Base-by-base conservation (phyloP, 306 rosid genomes). In the Ziziphus jujuba region DNA sequence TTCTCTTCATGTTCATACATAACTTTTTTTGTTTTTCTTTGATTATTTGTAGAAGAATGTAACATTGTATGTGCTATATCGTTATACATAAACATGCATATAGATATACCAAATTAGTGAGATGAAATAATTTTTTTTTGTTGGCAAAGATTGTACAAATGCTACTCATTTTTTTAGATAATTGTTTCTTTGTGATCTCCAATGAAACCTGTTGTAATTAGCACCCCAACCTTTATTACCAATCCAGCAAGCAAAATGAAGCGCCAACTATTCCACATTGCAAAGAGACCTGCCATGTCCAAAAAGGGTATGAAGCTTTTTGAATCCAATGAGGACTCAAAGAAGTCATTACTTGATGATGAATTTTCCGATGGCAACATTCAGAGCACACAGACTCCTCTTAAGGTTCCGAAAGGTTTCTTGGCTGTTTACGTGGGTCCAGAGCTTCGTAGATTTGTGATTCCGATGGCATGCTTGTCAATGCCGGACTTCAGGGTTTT, bases 391-490 rank as follows among this genome's bases (percentile, higher is more conserved):
- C 1, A 47, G 17, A 5, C 51, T 11, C 51, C 51, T 47, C 51
- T 11, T 10, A 17, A 61, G 24, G 78, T 84, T 33, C 88, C 88
- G 2, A 85, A 70, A 60, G 95, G 95, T 12, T 76, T 8, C 65
- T 2, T 87, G 5, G 85, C 83, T 2, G 86, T 84, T 11, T 74
- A 82, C n/a, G 93, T 84, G 0, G 90, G 93, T 16, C 75, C 80
- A 0, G 31, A 57, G 9, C 63, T 74, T 45, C 56, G 77, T 14
- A 78, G 90, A 79, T 82, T 79, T 59, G 79, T 84, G 54, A 80
- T 85, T 63, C 95, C 95, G 0, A 61, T 68, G 40, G 76, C 77
- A 22, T 82, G 77, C 57, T 71, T 84, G 79, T 71, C 78, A 6
- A 75, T 75, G 78, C 86, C 86, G 0, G 80, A 80, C 17, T 75